Percentiles rank a stretch among this genome's conserved stretches.
Conservation (phyloP, 1,139 yeast species). For the Spencermartinsiella ligniputridi region DNA sequence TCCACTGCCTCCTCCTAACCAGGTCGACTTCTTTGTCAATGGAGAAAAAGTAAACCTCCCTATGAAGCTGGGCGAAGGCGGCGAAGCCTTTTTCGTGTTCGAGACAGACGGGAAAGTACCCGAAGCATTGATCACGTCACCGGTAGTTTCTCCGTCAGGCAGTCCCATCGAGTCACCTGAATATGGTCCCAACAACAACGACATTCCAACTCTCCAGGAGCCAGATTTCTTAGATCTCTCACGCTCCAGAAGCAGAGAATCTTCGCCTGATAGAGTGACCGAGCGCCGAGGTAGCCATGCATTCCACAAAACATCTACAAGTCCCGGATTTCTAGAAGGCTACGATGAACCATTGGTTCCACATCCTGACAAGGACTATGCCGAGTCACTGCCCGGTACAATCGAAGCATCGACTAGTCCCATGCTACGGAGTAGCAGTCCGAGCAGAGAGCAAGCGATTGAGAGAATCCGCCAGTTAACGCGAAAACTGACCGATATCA, state of each 20-base stretch:
- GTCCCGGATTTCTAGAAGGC: not conserved
- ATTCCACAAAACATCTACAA: not conserved
- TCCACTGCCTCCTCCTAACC: not conserved
- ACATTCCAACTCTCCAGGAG: conserved; percentile 38
- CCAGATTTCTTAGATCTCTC: conserved; percentile 52
- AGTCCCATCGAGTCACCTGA: conserved; percentile 45
- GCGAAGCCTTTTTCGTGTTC: conserved; percentile 96
- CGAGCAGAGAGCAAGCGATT: conserved; percentile 42
- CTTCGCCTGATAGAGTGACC: conserved; percentile 13
- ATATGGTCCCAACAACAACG: not conserved
- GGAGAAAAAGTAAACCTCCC: conserved; percentile 78
- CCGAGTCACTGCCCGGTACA: not conserved
- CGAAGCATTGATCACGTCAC: conserved; percentile 77
- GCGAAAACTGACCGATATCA: conserved; percentile 57
- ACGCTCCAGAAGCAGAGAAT: conserved; percentile 16
- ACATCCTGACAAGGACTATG: not conserved
- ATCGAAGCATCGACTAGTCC: conserved; percentile 5
- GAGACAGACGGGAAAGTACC: conserved; percentile 77
- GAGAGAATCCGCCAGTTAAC: conserved; percentile 69
- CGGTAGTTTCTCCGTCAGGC: conserved; percentile 76
- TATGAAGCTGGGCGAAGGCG: conserved; percentile 96
- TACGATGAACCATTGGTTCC: not conserved
- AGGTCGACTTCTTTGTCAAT: conserved; percentile 79
- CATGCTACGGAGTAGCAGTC: conserved; percentile 8
- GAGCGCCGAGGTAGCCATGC: not conserved